Evolutionary conservation across 768 basidiomycete species (phyloP).

Genomic region (Mycena capillaripes): DNA sequence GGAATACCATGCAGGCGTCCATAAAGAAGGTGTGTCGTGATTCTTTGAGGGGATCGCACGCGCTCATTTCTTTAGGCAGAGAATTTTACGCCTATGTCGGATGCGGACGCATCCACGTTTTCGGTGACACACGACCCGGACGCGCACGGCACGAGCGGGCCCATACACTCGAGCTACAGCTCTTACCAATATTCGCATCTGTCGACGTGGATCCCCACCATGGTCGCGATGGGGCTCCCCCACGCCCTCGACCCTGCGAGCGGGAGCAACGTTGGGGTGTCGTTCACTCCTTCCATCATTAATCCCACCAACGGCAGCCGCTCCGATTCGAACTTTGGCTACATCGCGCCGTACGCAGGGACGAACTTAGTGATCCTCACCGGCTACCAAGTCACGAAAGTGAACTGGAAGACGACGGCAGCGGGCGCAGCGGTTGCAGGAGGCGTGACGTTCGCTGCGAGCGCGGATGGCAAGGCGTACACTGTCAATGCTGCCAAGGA

Average conservation of each 20-base stretch:
- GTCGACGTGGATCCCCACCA: slow-evolving; percentile 34
- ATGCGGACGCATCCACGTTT: slow-evolving; percentile 24
- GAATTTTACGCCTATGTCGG: slow-evolving; percentile 34
- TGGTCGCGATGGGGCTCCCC: slow-evolving; percentile 35
- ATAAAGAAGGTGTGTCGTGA: slow-evolving; percentile 44
- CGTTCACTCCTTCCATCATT: slow-evolving; percentile 36
- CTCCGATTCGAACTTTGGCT: slow-evolving; percentile 37
- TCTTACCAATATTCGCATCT: slow-evolving; percentile 33
- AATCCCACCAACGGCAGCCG: slow-evolving; percentile 35
- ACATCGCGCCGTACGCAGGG: slow-evolving; percentile 32
- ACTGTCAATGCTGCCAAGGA: slow-evolving; percentile 36
- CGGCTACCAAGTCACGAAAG: slow-evolving; percentile 33
- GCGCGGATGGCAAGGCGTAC: slow-evolving; percentile 20
- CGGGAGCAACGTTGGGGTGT: slow-evolving; percentile 32
- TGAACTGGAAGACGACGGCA: slow-evolving; percentile 36
- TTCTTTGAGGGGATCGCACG: background rate
- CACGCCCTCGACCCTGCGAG: slow-evolving; percentile 33
- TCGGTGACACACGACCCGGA: slow-evolving; percentile 27
- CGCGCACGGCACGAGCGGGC: slow-evolving; percentile 34
- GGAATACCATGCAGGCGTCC: slow-evolving; percentile 45
- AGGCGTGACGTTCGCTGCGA: slow-evolving; percentile 34
- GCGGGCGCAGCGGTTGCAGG: slow-evolving; percentile 31
- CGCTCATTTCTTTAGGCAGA: slow-evolving; percentile 22
- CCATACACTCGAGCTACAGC: slow-evolving; percentile 36
- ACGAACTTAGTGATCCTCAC: slow-evolving; percentile 36